Evolutionary conservation across 805 yeast species (phyloP).

Genomic region (Kuraishia capsulata): DNA sequence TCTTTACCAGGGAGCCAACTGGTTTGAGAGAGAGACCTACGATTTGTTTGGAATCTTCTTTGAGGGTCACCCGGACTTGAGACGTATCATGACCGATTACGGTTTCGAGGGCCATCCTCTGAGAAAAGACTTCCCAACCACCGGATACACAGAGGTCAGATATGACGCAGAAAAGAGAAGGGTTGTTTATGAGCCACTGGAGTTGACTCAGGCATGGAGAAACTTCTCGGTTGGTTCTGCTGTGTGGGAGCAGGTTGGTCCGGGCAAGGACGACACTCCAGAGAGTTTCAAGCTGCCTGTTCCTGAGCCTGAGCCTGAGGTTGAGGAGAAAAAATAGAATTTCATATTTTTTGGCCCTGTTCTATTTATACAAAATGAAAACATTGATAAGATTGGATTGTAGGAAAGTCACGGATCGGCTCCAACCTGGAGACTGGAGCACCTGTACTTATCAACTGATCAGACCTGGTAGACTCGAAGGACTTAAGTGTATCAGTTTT

Average conservation of each 20-base stretch:
- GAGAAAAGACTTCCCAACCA: conserved; percentile 87
- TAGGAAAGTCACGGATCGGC: too few relatives aligned
- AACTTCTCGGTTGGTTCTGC: conserved; percentile 82
- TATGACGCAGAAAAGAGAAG: conserved; percentile 89
- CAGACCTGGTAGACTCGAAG: too few relatives aligned
- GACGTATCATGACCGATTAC: conserved; percentile 86
- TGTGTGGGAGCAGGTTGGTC: conserved; percentile 89
- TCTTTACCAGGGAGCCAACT: conserved; percentile 71
- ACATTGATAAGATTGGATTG: too few relatives aligned
- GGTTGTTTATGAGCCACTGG: conserved; percentile 82
- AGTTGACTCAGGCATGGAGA: conserved; percentile 88
- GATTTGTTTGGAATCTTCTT: conserved; percentile 84
- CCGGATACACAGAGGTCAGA: conserved; percentile 85
- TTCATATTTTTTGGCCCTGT: too few relatives aligned
- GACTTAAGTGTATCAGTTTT: too few relatives aligned
- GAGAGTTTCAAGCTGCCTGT: conserved; percentile 74
- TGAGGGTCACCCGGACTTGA: conserved; percentile 82
- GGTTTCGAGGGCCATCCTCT: conserved; percentile 91
- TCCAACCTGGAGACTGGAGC: too few relatives aligned
- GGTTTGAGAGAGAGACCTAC: conserved; percentile 87
- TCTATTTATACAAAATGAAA: too few relatives aligned
- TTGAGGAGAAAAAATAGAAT: conserved; percentile 24
- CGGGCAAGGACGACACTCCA: conserved; percentile 76
- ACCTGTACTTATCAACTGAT: background rate
- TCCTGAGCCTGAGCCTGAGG: conserved; percentile 68